Evolutionary conservation across 257 asterid genomes (phyloP).

Genomic region (Fraxinus quadrangulata): DNA sequence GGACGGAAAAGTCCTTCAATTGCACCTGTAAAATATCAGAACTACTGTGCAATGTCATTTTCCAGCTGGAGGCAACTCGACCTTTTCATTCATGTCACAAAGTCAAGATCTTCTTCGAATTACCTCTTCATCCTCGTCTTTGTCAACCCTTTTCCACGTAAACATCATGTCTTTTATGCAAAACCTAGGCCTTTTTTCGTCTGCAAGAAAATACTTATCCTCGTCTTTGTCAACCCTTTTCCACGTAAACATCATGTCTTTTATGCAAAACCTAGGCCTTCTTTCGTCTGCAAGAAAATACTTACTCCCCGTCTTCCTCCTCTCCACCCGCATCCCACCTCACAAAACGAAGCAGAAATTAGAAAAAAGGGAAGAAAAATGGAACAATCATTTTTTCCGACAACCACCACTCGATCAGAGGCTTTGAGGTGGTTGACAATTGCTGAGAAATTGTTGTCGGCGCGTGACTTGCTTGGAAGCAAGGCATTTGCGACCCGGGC

Average conservation of each 20-base stretch:
- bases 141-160: background rate
- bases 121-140: slow-evolving; percentile 26
- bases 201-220: slow-evolving; percentile 30
- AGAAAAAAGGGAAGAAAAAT: slow-evolving; percentile 24
- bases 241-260: background rate
- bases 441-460: slow-evolving; percentile 78
- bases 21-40: too few relatives aligned
- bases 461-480: slow-evolving; percentile 79
- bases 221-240: background rate
- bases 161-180: background rate
- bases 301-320: slow-evolving; percentile 1
- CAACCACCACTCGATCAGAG: slow-evolving; percentile 69
- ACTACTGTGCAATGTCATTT: background rate
- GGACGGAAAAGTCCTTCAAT: too few relatives aligned
- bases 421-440: slow-evolving; percentile 81
- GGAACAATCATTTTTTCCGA: slow-evolving; percentile 85
- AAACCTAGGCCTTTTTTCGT: slow-evolving; percentile 37
- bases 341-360: slow-evolving; percentile 1
- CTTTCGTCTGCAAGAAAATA: slow-evolving; percentile 36
- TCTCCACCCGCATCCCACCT: background rate
- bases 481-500: slow-evolving; percentile 90
- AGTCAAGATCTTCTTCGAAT: slow-evolving; percentile 4
- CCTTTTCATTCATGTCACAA: background rate
- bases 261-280: slow-evolving; percentile 23
- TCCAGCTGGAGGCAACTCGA: background rate